Conservation (phyloP, 306 rosid genomes). For the Psophocarpus tetragonolobus region DNA sequence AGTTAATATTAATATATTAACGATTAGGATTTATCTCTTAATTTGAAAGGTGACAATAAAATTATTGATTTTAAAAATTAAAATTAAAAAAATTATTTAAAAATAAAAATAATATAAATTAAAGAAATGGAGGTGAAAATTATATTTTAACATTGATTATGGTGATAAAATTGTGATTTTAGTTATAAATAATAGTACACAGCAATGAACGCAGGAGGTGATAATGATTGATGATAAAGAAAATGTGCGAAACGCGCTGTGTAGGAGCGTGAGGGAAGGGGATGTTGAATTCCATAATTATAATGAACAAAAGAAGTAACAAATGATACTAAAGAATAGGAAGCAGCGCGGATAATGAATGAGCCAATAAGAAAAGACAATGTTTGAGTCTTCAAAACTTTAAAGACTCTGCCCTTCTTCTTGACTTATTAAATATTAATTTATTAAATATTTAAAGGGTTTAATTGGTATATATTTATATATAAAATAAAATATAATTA, state of each 20-base stretch:
- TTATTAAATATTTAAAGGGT: too few relatives aligned
- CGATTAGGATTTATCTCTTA: too few relatives aligned
- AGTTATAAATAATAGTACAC: not conserved
- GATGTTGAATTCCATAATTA: not conserved
- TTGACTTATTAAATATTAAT: not conserved
- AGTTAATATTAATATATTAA: too few relatives aligned
- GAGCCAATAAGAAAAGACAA: constrained; percentile 66
- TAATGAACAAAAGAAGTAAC: not conserved
- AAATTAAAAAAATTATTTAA: too few relatives aligned
- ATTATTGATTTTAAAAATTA: too few relatives aligned
- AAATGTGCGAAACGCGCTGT: constrained; percentile 21
- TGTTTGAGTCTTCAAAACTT: constrained; percentile 38
- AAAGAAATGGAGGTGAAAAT: too few relatives aligned
- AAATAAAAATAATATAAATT: too few relatives aligned
- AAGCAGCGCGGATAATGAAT: not conserved
- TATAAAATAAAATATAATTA: too few relatives aligned
- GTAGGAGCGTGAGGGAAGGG: constrained; percentile 30
- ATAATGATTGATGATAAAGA: not conserved
- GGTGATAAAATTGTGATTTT: too few relatives aligned
- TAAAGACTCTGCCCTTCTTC: constrained; percentile 26
- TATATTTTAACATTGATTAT: too few relatives aligned
- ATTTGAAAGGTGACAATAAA: too few relatives aligned
- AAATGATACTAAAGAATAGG: not conserved
- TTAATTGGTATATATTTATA: too few relatives aligned
- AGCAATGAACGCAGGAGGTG: not conserved